These are phyloP conservation scores for Podaxis sp. DNA, from an alignment of 768 basidiomycete species.

Conservation along the genomic window DNA sequence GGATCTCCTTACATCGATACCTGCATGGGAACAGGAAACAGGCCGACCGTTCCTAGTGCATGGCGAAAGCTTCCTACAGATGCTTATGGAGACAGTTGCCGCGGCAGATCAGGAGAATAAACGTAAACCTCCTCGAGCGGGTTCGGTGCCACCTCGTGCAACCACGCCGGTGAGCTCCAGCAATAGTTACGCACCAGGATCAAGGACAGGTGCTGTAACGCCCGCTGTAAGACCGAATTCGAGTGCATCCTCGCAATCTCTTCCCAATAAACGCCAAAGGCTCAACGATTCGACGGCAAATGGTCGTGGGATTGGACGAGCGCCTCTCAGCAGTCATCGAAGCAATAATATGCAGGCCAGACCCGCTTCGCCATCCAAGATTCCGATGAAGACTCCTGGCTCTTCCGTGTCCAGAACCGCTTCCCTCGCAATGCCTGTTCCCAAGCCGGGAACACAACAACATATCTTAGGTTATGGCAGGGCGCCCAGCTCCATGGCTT, in stretches of 20 bases:
- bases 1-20: conserved; percentile 75
- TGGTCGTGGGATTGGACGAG: conserved; percentile 24
- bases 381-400: conserved; percentile 37
- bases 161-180: conserved; percentile 50
- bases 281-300: conserved; percentile 38
- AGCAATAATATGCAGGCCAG: conserved; percentile 18
- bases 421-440: conserved; percentile 44
- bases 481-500: conserved; percentile 34
- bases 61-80: conserved; percentile 76
- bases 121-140: conserved; percentile 49
- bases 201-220: conserved; percentile 45
- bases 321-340: conserved; percentile 41
- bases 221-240: conserved; percentile 61
- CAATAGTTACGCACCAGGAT: conserved; percentile 37
- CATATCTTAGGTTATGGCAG: conserved; percentile 57
- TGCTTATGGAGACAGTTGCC: conserved; percentile 71
- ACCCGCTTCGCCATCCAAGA: conserved; percentile 48
- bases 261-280: conserved; percentile 63
- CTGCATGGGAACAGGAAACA: conserved; percentile 81
- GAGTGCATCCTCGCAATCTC: conserved; percentile 43
- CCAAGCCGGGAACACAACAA: conserved; percentile 50
- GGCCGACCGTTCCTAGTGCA: conserved; percentile 79
- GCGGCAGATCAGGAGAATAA: conserved; percentile 82
- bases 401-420: conserved; percentile 37
- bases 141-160: conserved; percentile 59